Evolutionary conservation across 2,329 filamentous ascomycete species (phyloP), one percentile per base, ranked within the genome.

Genomic region (Venturiaceae sp.): DNA sequence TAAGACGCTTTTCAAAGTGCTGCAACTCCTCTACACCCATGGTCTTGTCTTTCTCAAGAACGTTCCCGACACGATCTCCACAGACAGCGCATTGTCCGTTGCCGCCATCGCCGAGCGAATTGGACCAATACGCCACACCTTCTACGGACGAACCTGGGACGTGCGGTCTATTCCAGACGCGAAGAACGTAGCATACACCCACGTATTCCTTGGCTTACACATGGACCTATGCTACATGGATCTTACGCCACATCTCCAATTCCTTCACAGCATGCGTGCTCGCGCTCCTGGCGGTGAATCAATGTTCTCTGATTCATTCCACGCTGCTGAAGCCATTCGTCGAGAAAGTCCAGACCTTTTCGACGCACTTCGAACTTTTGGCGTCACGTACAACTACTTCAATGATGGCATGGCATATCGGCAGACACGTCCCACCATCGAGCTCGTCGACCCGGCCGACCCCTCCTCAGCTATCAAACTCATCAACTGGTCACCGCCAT

Each of bases 71-170:
- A 59, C 52, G 21, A 55, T 32, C 30, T 33, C 50, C 19, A 56
- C 36, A n/a, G 53, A 84, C 9, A 80, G 81, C 16, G 82, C 87
- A 61, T 72, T 78, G 1, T 80, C 84, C 4, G 86, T 96, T 4
- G 79, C 82, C 39, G 73, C 77, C 23, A 83, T 97, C 60, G 87
- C 85, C 2, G 77, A 78, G 3, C 82, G 85, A 55, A 88, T 97
- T 60, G 92, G 91, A 1, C 82, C 82, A 34, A 74, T 96, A 28
- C 87, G 90, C 66, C 85, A 90, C 65, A 94, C 92, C 7, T 94
- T 97, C 68, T 97, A 97, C 71, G 94, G 94, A 44, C 78, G 80
- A 64, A 95, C 90, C 0, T 97, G 92, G 84, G 88, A 96, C 71
- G 92, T 97, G 13, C 83, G 84, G 57, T 90, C 86, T 3, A 87